phyloP scores from a whole-genome alignment of 805 yeast genomes.

The Lipomyces chichibuensis region DNA sequence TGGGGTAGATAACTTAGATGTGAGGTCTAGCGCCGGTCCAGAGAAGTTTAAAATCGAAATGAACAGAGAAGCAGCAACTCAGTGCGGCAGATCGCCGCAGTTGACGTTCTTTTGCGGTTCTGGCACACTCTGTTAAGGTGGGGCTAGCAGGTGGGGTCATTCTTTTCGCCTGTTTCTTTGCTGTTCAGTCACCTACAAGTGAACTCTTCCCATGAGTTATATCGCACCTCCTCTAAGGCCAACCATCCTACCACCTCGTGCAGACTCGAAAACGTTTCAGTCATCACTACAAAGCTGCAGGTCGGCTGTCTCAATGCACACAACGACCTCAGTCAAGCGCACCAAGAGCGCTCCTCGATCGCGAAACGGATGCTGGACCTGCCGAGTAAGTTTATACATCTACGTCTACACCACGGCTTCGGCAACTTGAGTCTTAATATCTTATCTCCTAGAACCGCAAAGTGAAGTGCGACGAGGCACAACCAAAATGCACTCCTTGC shows the following conservation, averaged over 20 bases:
- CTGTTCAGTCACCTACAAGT: neutral
- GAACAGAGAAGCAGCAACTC: too few relatives aligned
- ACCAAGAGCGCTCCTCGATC: constrained; percentile 12
- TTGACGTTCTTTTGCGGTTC: too few relatives aligned
- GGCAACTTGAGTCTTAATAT: neutral
- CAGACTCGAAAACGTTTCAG: neutral
- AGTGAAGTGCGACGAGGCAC: constrained; percentile 32
- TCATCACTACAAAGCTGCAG: neutral
- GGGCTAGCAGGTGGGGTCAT: too few relatives aligned
- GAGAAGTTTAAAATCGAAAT: too few relatives aligned
- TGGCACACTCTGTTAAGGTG: too few relatives aligned
- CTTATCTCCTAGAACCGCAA: constrained; percentile 21
- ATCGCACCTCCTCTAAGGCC: neutral
- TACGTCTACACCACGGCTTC: neutral
- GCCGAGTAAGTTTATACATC: constrained; percentile 21
- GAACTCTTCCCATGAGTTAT: neutral
- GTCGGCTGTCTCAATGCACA: neutral
- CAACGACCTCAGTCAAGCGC: neutral
- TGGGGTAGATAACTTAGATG: too few relatives aligned
- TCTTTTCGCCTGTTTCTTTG: neutral
- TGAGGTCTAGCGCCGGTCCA: too few relatives aligned
- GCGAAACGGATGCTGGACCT: constrained; percentile 34
- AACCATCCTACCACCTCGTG: neutral
- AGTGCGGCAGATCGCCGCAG: too few relatives aligned
- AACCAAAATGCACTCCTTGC: constrained; percentile 32